Conservation (phyloP, 352 stramenopile species). For the Phytophthora cajani region DNA sequence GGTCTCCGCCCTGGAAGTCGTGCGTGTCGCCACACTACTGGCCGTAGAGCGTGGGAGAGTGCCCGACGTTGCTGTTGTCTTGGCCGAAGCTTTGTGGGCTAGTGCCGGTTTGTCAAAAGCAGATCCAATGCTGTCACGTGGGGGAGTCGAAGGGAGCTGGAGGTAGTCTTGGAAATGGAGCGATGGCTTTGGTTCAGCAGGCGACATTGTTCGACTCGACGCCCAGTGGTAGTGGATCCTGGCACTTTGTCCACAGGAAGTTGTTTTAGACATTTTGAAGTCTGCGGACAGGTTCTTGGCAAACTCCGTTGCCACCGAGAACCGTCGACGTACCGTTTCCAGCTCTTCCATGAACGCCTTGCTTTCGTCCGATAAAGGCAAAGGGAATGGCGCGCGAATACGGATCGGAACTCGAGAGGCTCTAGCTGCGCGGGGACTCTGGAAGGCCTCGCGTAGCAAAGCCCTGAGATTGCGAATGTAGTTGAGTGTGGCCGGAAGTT, state of each 20-base stretch:
- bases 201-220: not conserved
- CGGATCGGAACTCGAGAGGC: not conserved
- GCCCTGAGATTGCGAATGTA: conserved; percentile 5
- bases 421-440: not conserved
- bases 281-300: not conserved
- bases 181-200: not conserved
- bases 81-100: not conserved
- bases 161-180: not conserved
- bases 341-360: conserved; percentile 11
- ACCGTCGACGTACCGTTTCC: not conserved
- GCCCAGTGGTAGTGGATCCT: not conserved
- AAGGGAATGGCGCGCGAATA: conserved; percentile 11
- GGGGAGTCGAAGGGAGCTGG: not conserved
- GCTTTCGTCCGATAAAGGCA: conserved; percentile 18
- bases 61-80: not conserved
- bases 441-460: not conserved
- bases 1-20: not conserved
- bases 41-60: not conserved
- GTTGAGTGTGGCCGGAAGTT: not conserved
- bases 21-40: not conserved
- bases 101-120: not conserved
- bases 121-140: not conserved
- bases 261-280: not conserved
- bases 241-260: not conserved
- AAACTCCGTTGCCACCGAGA: not conserved